These are phyloP conservation scores for Polygonum maritimum DNA, from an alignment of 148 eudicot species.

Conservation along the genomic window DNA sequence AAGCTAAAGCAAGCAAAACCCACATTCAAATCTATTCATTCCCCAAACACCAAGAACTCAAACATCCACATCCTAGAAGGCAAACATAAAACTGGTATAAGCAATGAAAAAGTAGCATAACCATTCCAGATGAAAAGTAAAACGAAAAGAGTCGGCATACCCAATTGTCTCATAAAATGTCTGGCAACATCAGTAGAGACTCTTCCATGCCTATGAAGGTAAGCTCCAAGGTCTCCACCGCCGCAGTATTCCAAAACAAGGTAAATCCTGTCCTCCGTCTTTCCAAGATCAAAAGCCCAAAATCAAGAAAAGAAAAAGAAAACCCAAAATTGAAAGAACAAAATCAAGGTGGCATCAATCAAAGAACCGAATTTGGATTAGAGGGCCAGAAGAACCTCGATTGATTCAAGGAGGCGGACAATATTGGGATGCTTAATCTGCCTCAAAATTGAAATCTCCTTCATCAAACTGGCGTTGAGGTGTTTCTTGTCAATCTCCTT, in stretches of 20 bases:
- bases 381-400: slow-evolving; percentile 23
- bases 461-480: slow-evolving; percentile 36
- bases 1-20: neutral
- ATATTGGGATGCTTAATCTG: slow-evolving; percentile 41
- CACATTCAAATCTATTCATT: neutral
- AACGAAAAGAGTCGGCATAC: slow-evolving; percentile 13
- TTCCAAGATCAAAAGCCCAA: neutral
- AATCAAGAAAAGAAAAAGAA: neutral
- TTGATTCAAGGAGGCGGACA: slow-evolving; percentile 39
- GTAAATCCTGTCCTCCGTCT: slow-evolving; percentile 41
- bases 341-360: neutral
- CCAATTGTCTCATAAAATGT: slow-evolving; percentile 48
- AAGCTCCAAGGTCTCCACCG: slow-evolving; percentile 46
- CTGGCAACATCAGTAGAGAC: slow-evolving; percentile 42
- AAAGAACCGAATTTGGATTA: neutral
- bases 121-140: neutral
- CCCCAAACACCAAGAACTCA: neutral
- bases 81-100: slow-evolving; percentile 6
- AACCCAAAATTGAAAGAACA: neutral
- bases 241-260: slow-evolving; percentile 50
- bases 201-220: slow-evolving; percentile 41
- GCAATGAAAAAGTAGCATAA: neutral
- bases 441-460: slow-evolving; percentile 43
- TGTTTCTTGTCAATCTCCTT: slow-evolving; percentile 54
- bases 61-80: neutral